phyloP scores from a whole-genome alignment of 2,329 filamentous ascomycete genomes.

The Dactylellina haptotyla region DNA sequence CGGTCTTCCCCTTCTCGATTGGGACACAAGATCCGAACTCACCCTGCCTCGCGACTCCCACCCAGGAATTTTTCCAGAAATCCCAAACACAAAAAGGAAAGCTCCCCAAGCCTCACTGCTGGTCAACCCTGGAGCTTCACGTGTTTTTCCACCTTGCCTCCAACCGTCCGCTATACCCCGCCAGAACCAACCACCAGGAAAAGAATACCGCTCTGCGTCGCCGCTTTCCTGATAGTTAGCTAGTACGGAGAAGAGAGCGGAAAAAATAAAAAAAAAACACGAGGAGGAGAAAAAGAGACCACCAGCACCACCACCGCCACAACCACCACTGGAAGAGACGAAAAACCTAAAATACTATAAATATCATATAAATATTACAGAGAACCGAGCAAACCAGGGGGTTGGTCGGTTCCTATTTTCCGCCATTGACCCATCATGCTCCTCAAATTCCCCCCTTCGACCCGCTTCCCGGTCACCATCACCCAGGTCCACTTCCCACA shows the following conservation, averaged over 20 bases:
- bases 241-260: no score
- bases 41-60: conserved; percentile 44
- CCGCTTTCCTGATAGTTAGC: conserved; percentile 35
- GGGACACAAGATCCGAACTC: conserved; percentile 36
- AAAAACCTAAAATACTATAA: background rate
- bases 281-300: background rate
- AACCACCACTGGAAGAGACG: no score
- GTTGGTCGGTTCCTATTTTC: background rate
- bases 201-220: conserved; percentile 33
- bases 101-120: conserved; percentile 19
- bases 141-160: conserved; percentile 29
- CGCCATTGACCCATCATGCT: conserved; percentile 55
- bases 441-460: conserved; percentile 59
- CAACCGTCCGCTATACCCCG: conserved; percentile 16
- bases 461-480: conserved; percentile 94
- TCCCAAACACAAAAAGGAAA: conserved; percentile 7
- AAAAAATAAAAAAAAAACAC: background rate
- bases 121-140: conserved; percentile 39
- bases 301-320: background rate
- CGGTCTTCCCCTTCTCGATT: conserved; percentile 4
- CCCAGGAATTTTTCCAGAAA: conserved; percentile 23
- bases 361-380: background rate
- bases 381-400: conserved; percentile 1
- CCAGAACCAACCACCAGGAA: conserved; percentile 20
- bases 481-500: conserved; percentile 80